Conservation (phyloP, 2,329 filamentous ascomycete genomes). For the Aureobasidium sp. region DNA sequence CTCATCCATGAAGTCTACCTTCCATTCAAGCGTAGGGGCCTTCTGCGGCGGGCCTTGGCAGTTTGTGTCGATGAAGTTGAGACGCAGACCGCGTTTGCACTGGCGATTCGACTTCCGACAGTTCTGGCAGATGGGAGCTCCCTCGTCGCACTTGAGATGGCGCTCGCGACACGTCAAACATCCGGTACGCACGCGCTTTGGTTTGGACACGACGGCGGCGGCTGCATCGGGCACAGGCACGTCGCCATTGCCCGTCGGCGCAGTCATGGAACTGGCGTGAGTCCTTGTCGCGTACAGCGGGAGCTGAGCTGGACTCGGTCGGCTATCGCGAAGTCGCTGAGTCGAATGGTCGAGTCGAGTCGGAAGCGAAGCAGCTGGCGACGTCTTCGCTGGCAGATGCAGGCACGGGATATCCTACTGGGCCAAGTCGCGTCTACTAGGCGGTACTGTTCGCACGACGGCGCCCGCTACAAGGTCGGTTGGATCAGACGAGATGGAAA, state of each 20-base stretch:
- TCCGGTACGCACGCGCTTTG: slow-evolving; percentile 82
- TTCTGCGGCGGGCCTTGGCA: slow-evolving; percentile 60
- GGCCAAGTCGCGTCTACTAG: slow-evolving; percentile 7
- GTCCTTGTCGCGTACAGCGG: not conserved
- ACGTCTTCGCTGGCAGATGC: not conserved
- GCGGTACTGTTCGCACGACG: not conserved
- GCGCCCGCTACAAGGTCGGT: not conserved
- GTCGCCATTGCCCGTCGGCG: slow-evolving; percentile 23
- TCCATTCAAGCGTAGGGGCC: slow-evolving; percentile 59
- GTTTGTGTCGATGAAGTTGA: slow-evolving; percentile 87
- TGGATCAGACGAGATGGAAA: not conserved
- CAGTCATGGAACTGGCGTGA: slow-evolving; percentile 14
- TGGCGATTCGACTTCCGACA: slow-evolving; percentile 80
- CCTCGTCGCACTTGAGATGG: slow-evolving; percentile 88
- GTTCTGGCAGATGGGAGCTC: slow-evolving; percentile 59
- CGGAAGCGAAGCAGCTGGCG: not conserved
- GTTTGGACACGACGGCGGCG: slow-evolving; percentile 46
- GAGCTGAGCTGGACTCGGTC: not conserved
- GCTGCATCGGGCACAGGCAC: slow-evolving; percentile 24
- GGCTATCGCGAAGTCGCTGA: not conserved
- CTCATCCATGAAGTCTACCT: slow-evolving; percentile 77
- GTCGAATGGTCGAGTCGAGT: slow-evolving; percentile 3
- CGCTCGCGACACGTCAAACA: slow-evolving; percentile 85
- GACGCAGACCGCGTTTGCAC: slow-evolving; percentile 76
- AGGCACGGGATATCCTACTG: not conserved